These are phyloP conservation scores for Claviceps capensis DNA, from an alignment of 2,329 filamentous ascomycete genomes.

Conservation along the genomic window DNA sequence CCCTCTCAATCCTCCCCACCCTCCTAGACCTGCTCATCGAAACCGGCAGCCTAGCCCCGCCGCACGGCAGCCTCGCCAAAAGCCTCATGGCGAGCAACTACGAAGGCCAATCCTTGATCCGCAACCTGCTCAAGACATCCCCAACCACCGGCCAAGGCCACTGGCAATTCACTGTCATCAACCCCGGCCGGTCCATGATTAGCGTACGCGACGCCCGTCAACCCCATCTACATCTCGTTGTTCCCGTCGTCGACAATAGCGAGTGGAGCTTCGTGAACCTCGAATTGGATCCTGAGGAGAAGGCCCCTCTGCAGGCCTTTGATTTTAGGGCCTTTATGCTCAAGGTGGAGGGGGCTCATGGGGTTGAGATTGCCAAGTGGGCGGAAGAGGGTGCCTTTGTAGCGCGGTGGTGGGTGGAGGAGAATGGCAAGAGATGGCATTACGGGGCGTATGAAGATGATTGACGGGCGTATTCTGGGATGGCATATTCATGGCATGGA, in stretches of 20 bases:
- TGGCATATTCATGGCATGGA: too few relatives aligned
- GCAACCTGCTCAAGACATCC: conserved; percentile 12
- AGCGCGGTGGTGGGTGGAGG: conserved; percentile 21
- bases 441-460: conserved; percentile 8
- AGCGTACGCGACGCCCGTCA: conserved; percentile 19
- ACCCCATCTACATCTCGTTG: conserved; percentile 16
- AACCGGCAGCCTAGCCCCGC: conserved; percentile 17
- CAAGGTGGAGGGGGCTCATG: conserved; percentile 10
- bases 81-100: conserved; percentile 18
- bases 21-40: conserved; percentile 21
- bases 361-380: conserved; percentile 16
- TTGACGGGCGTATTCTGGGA: background rate
- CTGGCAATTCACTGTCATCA: conserved; percentile 22
- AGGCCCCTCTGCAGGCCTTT: conserved; percentile 13
- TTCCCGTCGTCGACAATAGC: conserved; percentile 18
- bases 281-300: conserved; percentile 16
- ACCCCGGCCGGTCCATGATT: conserved; percentile 20
- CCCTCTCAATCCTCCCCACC: conserved; percentile 20
- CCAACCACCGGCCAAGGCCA: conserved; percentile 11
- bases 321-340: conserved; percentile 11
- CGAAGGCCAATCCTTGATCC: conserved; percentile 22
- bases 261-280: conserved; percentile 20
- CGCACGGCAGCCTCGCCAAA: conserved; percentile 12
- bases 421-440: conserved; percentile 21
- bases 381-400: conserved; percentile 20